Conservation (phyloP, 2,329 filamentous ascomycete genomes). For the Fusarium gaditjirri region DNA sequence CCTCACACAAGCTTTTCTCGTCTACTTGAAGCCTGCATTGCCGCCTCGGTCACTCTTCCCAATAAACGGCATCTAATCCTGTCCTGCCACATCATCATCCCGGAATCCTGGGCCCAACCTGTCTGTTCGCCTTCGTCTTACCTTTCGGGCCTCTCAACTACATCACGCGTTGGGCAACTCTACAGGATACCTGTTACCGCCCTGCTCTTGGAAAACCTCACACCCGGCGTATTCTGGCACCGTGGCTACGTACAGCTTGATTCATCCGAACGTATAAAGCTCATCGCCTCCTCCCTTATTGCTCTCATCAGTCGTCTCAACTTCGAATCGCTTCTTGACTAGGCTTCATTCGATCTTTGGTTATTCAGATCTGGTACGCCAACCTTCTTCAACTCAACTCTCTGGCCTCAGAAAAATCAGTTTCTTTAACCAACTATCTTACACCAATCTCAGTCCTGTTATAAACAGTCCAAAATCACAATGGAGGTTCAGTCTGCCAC, state of each 20-base stretch:
- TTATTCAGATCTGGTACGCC: not conserved
- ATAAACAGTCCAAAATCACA: not conserved
- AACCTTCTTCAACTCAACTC: not conserved
- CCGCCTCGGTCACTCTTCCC: conserved; percentile 21
- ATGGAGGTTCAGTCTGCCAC: conserved; percentile 41
- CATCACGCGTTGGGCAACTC: conserved; percentile 32
- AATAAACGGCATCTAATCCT: conserved; percentile 41
- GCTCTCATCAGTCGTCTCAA: conserved; percentile 2
- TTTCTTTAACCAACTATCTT: not conserved
- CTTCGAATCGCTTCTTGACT: not conserved
- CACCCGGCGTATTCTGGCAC: conserved; percentile 24
- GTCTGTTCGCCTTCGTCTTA: conserved; percentile 37
- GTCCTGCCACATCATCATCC: conserved; percentile 45
- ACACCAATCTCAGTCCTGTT: not conserved
- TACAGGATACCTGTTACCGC: conserved; percentile 15
- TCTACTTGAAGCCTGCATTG: conserved; percentile 32
- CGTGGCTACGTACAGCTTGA: conserved; percentile 18
- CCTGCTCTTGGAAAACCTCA: conserved; percentile 23
- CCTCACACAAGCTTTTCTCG: conserved; percentile 29
- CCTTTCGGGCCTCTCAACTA: conserved; percentile 35
- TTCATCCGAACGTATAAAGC: conserved; percentile 38
- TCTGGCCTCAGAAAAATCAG: not conserved
- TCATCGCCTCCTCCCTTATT: conserved; percentile 12
- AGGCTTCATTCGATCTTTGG: not conserved
- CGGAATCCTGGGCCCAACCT: conserved; percentile 27